Base-by-base conservation (phyloP, 345 rosid genomes). In the Mercurialis annua region DNA sequence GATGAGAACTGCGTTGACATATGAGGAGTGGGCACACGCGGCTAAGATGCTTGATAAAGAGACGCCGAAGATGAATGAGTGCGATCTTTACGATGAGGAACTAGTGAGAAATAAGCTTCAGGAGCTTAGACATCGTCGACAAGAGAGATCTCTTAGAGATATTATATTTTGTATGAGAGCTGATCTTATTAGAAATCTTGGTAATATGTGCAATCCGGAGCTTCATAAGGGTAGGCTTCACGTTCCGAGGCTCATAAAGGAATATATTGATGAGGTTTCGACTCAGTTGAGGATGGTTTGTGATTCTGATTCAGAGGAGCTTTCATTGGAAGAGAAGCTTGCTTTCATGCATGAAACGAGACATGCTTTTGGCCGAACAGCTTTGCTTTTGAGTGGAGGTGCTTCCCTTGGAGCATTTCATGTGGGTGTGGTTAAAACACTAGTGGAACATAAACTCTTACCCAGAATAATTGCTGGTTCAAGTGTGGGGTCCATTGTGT, bases 1-100 rank as follows among this genome's bases (percentile, higher is more conserved):
- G 99, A 94, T 85, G 98, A 85, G 93, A 24, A 55, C 81, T 5
- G 97, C 98, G 5, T 71, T 92, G 79, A 89, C 98, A 33, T 88
- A 89, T 36, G 99, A 94, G 81, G 99, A 94, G 59, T 94, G 99
- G 99, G 86, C 93, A 67, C 99, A 91, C 75, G 98, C 99, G 59
- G 96, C 99, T 58, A 92, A 89, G 85, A 94, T 94, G 98, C 80
- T 92, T 15, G 99, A 94, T 14, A 94, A 77, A 55, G 99, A 92
- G 74, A 84, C 97, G 4, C 85, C 83, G 0, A 91, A 81, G 82
- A 52, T 91, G 92, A 85, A 83, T 59, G 98, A 94, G 53, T 78
- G 82, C 4, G 87, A 82, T 70, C 89, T 83, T 40, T 94, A 91
- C 62, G 99, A 94, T 62, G 98, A 80, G 53, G 99, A 94, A 63